Evolutionary conservation across 305 asterid genomes (phyloP), one percentile per base, ranked within the genome.

Genomic region (Fraxinus greggii): DNA sequence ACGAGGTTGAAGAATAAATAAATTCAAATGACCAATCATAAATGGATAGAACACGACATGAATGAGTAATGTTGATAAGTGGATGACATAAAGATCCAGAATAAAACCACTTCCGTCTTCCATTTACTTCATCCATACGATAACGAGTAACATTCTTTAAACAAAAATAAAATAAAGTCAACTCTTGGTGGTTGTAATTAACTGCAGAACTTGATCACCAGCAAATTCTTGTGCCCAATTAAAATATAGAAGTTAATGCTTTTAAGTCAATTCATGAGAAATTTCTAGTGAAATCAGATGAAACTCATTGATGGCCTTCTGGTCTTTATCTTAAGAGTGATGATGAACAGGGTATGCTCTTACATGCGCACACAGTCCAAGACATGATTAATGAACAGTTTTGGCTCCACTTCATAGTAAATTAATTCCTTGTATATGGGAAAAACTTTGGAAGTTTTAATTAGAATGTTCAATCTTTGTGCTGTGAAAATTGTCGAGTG

Each of bases 151-250:
- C n/a, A 7, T 28, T 24, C 40, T 63, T 75, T 36, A 17, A 72
- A 5, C 38, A 0, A 24, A 59, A n/a, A 54, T 19, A 54, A 67
- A 10, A 23, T 3, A 28, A 86, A 88, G 94, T 89, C 96, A 89
- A 88, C 93, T 80, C 19, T 76, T 77, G 74, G 12, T 67, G 82
- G 82, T 76, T 75, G 82, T 76, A 80, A 83, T 88, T 78, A 85
- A 79, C 81, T 72, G 75, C 80, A 77, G 74, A 78, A 82, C 83
- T 76, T 81, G 77, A 35, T 36, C 35, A 78, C 8, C 78, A 69
- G 32, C 81, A 78, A 79, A 80, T 77, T 54, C 42, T 28, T 76
- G 15, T 69, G 28, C n/a, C 54, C 3, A 35, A 17, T 9, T 65
- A 45, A 69, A 80, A 75, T 19, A 76, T 51, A 77, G 81, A 72